Evolutionary conservation across 371 early-diverging fungal species (phyloP).

Genomic region (Lichtheimia ramosa): DNA sequence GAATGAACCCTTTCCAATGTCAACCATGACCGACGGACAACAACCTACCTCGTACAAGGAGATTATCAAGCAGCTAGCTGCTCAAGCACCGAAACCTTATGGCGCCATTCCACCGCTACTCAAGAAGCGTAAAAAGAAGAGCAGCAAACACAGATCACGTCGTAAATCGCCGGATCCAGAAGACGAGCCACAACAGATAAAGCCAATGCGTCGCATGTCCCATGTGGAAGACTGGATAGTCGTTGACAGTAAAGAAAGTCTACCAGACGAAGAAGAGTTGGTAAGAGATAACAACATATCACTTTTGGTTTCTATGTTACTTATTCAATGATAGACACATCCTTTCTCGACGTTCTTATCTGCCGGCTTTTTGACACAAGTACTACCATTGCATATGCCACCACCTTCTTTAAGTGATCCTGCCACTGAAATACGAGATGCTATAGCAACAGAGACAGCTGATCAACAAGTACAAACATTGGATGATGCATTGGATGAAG

Average conservation of each 20-base stretch:
- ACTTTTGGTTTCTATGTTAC: background rate
- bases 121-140: constrained; percentile 32
- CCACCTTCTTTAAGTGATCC: constrained; percentile 50
- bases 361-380: constrained; percentile 45
- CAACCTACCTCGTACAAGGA: constrained; percentile 49
- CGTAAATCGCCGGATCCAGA: constrained; percentile 5
- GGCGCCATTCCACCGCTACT: constrained; percentile 52
- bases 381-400: constrained; percentile 52
- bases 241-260: constrained; percentile 50
- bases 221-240: constrained; percentile 54
- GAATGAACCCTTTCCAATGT: constrained; percentile 31
- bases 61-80: constrained; percentile 43
- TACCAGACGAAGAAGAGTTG: constrained; percentile 54
- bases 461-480: constrained; percentile 8
- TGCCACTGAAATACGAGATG: background rate
- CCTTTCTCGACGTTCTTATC: constrained; percentile 45
- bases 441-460: no score
- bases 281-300: constrained; percentile 18
- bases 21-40: constrained; percentile 17
- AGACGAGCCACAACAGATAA: constrained; percentile 13
- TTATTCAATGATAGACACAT: background rate
- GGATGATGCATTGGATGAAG: constrained; percentile 23
- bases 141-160: constrained; percentile 16
- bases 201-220: constrained; percentile 43
- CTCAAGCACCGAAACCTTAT: constrained; percentile 54